Conservation (phyloP, 352 stramenopile species). For the Aphanomyces euteiches region DNA sequence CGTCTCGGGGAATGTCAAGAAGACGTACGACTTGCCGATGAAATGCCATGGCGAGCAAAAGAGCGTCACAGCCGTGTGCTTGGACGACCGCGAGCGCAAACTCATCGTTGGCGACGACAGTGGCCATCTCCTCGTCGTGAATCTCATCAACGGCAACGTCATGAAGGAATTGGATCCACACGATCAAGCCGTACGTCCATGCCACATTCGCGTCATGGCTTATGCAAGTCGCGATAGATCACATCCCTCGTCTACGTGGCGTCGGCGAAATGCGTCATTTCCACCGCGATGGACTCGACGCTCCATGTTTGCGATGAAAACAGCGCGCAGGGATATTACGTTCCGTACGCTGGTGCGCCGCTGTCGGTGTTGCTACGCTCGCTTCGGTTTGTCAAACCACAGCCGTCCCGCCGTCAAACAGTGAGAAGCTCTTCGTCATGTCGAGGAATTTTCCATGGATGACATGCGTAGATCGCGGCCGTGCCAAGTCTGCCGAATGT, state of each 20-base stretch:
- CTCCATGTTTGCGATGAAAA: slow-evolving; percentile 72
- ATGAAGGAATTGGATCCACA: slow-evolving; percentile 80
- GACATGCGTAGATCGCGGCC: background rate
- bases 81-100: slow-evolving; percentile 81
- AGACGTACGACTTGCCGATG: slow-evolving; percentile 46
- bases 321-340: slow-evolving; percentile 63
- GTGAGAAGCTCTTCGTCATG: too few relatives aligned
- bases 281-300: slow-evolving; percentile 50
- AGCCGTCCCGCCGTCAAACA: background rate
- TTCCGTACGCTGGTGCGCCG: slow-evolving; percentile 52
- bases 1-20: slow-evolving; percentile 49
- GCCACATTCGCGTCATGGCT: background rate
- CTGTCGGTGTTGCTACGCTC: slow-evolving; percentile 43
- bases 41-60: slow-evolving; percentile 32
- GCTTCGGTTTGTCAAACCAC: background rate
- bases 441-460: background rate
- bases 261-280: slow-evolving; percentile 59
- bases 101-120: slow-evolving; percentile 70
- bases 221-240: background rate
- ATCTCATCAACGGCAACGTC: slow-evolving; percentile 71
- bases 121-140: slow-evolving; percentile 63
- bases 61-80: slow-evolving; percentile 62
- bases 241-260: slow-evolving; percentile 55
- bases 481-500: background rate
- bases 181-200: slow-evolving; percentile 33